Percentiles rank a stretch among this genome's conserved stretches.
These are phyloP conservation scores for Ganoderma lucidum DNA, from an alignment of 1,284 basidiomycete genomes.

Conservation along the genomic window DNA sequence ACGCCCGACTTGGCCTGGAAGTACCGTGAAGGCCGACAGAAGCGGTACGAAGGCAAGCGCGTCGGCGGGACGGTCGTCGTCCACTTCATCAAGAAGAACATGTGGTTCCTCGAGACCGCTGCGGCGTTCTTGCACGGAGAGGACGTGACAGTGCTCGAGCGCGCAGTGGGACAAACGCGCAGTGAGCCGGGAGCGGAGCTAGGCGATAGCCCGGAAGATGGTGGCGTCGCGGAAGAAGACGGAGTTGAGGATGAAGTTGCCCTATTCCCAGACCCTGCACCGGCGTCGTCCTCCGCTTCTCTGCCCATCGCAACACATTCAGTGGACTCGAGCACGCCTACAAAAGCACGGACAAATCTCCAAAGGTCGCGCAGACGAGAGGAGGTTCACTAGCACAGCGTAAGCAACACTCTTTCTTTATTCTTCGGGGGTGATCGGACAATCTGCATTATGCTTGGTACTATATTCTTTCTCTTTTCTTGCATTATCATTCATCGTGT, in stretches of 20 bases:
- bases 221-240: conserved; percentile 3
- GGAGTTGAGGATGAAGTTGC: background rate
- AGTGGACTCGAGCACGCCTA: conserved; percentile 9
- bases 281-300: too few species aligned
- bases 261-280: too few species aligned
- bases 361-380: conserved; percentile 13
- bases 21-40: conserved; percentile 72
- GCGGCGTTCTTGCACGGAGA: conserved; percentile 85
- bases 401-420: background rate
- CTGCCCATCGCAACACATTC: background rate
- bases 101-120: conserved; percentile 96
- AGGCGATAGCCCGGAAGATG: conserved; percentile 3
- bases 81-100: conserved; percentile 96
- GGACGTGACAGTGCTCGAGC: conserved; percentile 57
- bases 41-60: conserved; percentile 72
- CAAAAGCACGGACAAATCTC: conserved; percentile 22
- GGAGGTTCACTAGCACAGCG: conserved; percentile 14
- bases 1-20: conserved; percentile 69
- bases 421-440: background rate
- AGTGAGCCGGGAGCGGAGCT: background rate
- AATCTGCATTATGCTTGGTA: background rate
- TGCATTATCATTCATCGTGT: conserved; percentile 19
- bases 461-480: background rate
- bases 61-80: conserved; percentile 95
- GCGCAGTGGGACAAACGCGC: conserved; percentile 19